A percentile compares a stretch with the other conserved stretches of the same genome.
Evolutionary conservation across 2,329 filamentous ascomycete genomes (phyloP).

Genomic region (Xylaria sp.): DNA sequence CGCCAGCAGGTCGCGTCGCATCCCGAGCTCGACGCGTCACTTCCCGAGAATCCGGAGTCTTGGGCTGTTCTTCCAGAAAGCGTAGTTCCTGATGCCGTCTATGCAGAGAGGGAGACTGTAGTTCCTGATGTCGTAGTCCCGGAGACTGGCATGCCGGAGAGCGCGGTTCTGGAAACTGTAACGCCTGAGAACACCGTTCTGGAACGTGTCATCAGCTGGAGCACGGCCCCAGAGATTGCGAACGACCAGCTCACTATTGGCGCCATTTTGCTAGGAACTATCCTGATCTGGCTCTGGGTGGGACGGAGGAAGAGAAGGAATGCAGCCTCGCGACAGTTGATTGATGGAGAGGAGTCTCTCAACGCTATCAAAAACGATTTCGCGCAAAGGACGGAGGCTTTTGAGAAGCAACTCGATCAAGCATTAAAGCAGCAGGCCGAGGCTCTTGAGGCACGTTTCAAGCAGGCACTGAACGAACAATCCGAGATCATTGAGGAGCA

Average conservation of each 20-base stretch:
- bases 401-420: slow-evolving; percentile 28
- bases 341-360: slow-evolving; percentile 20
- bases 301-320: slow-evolving; percentile 15
- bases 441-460: slow-evolving; percentile 29
- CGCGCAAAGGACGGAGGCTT: slow-evolving; percentile 25
- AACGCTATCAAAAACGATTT: slow-evolving; percentile 24
- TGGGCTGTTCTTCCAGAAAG: neutral
- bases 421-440: slow-evolving; percentile 23
- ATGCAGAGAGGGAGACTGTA: neutral
- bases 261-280: slow-evolving; percentile 20
- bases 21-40: slow-evolving; percentile 20
- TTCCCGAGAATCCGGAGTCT: slow-evolving; percentile 1
- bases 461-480: slow-evolving; percentile 26
- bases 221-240: neutral
- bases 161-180: neutral
- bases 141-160: neutral
- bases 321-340: neutral
- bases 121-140: neutral
- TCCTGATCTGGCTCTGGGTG: slow-evolving; percentile 25
- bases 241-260: slow-evolving; percentile 19
- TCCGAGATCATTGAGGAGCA: slow-evolving; percentile 29
- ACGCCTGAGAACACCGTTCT: neutral
- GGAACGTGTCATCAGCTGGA: neutral
- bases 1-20: slow-evolving; percentile 15
- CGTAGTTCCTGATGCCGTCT: neutral